Conservation (phyloP, 2,329 filamentous ascomycete genomes). For the Orbilia brochopaga region DNA sequence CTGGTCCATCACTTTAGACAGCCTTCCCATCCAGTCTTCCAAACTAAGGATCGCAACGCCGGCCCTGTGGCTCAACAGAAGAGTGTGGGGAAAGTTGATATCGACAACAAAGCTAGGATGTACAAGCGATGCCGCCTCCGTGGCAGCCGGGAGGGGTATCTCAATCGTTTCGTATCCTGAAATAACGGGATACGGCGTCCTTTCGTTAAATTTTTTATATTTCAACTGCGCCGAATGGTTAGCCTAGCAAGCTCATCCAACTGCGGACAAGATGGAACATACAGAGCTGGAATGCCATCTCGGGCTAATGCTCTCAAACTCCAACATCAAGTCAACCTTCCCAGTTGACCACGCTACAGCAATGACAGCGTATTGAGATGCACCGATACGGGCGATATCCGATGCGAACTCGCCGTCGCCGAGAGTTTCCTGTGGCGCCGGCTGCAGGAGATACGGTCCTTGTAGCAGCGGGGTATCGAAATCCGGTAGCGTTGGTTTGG, state of each 20-base stretch:
- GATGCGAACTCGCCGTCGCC: slow-evolving; percentile 52
- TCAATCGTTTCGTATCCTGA: slow-evolving; percentile 54
- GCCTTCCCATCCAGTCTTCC: slow-evolving; percentile 40
- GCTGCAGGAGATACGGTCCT: slow-evolving; percentile 55
- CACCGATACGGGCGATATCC: slow-evolving; percentile 54
- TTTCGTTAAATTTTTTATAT: slow-evolving; percentile 44
- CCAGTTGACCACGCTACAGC: slow-evolving; percentile 39
- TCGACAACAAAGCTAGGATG: slow-evolving; percentile 53
- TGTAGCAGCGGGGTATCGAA: slow-evolving; percentile 52
- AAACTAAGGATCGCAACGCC: slow-evolving; percentile 52
- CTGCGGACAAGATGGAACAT: neutral
- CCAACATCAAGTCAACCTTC: slow-evolving; percentile 52
- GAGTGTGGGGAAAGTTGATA: slow-evolving; percentile 51
- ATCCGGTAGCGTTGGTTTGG: slow-evolving; percentile 27
- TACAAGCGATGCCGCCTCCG: slow-evolving; percentile 34
- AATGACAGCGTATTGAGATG: slow-evolving; percentile 34
- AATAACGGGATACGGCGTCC: slow-evolving; percentile 52
- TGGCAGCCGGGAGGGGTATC: slow-evolving; percentile 30
- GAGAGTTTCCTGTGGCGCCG: slow-evolving; percentile 53
- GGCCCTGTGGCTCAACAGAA: slow-evolving; percentile 52
- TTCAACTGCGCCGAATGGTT: slow-evolving; percentile 27
- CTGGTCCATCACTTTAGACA: slow-evolving; percentile 41
- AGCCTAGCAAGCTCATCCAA: slow-evolving; percentile 3
- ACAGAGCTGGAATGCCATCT: slow-evolving; percentile 53
- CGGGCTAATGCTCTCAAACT: slow-evolving; percentile 53